phyloP scores from a whole-genome alignment of 2,329 filamentous ascomycete genomes.

The Diaporthe longicolla region DNA sequence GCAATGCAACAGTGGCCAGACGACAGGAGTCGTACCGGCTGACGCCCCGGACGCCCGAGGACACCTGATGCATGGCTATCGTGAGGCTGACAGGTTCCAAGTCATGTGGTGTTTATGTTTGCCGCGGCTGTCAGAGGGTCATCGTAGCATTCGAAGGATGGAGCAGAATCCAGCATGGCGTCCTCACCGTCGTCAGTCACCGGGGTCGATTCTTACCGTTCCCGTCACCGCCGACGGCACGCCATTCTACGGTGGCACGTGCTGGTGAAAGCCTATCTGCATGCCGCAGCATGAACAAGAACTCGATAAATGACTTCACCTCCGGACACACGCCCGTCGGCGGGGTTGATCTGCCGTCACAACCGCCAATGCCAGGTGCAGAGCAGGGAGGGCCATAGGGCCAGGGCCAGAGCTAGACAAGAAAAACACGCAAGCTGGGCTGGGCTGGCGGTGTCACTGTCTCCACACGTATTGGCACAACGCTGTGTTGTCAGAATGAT shows the following conservation, averaged over 20 bases:
- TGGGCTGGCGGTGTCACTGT: constrained; percentile 21
- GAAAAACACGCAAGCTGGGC: constrained; percentile 14
- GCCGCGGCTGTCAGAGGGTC: too few species aligned
- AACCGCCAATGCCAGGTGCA: not conserved
- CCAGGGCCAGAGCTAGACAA: not conserved
- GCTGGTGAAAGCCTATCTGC: constrained; percentile 17
- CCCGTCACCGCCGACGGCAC: constrained; percentile 20
- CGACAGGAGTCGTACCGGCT: not conserved
- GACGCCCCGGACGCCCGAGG: not conserved
- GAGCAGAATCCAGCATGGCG: constrained; percentile 15
- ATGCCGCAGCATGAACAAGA: not conserved
- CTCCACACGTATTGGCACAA: constrained; percentile 8
- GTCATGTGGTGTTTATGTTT: not conserved
- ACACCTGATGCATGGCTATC: not conserved
- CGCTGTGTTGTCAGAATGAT: constrained; percentile 32
- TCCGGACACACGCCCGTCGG: not conserved
- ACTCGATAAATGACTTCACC: constrained; percentile 8
- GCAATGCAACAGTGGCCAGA: not conserved
- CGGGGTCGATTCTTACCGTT: not conserved
- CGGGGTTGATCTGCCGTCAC: not conserved
- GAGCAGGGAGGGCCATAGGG: not conserved
- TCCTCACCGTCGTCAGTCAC: not conserved
- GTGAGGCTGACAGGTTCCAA: not conserved
- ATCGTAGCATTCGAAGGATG: constrained; percentile 18
- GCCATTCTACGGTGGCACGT: constrained; percentile 17